These are phyloP conservation scores for Kwoniella sp. DNA, from an alignment of 768 basidiomycete genomes.

Conservation along the genomic window DNA sequence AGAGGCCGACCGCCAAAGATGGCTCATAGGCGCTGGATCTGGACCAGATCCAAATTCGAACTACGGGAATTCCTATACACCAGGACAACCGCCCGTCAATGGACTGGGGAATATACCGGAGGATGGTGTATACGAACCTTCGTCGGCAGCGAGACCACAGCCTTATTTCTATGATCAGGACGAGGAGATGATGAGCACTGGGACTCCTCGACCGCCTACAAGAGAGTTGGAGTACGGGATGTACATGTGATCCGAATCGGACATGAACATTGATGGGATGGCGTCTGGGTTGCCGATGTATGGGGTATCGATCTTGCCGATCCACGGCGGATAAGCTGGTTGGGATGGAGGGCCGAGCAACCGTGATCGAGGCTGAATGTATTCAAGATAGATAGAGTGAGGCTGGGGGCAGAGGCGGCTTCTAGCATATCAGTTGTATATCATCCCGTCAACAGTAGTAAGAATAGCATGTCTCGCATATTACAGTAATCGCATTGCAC, in stretches of 20 bases:
- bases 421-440: neutral
- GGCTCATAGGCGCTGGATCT: conserved; percentile 19
- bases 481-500: no score
- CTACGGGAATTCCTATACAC: no score
- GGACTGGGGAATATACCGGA: conserved; percentile 5
- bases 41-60: conserved; percentile 1
- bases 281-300: no score
- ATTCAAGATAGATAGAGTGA: no score
- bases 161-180: conserved; percentile 7
- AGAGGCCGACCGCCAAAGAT: conserved; percentile 23
- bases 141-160: neutral
- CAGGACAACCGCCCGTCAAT: neutral
- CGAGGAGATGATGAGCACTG: neutral
- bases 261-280: no score
- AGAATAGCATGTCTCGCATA: no score
- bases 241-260: neutral
- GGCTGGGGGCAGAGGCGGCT: no score
- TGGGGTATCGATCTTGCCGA: no score
- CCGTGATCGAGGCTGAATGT: no score
- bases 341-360: no score
- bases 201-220: conserved; percentile 7
- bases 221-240: conserved; percentile 3
- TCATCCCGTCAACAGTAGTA: no score
- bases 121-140: neutral
- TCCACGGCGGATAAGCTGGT: no score